Conservation (phyloP, 805 yeast species). For the Maudiozyma barnettii region DNA sequence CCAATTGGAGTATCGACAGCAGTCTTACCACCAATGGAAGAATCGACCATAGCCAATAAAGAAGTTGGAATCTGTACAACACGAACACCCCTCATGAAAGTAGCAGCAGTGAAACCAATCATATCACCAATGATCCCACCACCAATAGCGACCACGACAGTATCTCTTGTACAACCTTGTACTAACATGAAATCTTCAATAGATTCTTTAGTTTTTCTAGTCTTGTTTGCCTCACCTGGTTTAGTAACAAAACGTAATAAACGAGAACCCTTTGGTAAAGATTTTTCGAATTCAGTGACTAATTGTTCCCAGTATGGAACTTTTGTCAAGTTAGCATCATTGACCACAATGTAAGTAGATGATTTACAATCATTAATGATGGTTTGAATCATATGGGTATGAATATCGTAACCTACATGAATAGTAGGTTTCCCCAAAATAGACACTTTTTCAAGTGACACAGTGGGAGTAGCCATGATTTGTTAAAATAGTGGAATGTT, state of each 20-base stretch:
- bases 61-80: slow-evolving; percentile 93
- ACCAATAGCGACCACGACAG: slow-evolving; percentile 88
- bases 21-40: slow-evolving; percentile 96
- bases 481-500: neutral
- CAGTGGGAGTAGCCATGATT: slow-evolving; percentile 4
- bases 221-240: slow-evolving; percentile 91
- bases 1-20: slow-evolving; percentile 96
- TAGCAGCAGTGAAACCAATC: slow-evolving; percentile 98
- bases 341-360: slow-evolving; percentile 85
- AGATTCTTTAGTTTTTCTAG: slow-evolving; percentile 78
- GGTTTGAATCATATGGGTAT: slow-evolving; percentile 61
- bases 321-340: slow-evolving; percentile 70
- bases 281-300: slow-evolving; percentile 33
- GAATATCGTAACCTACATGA: slow-evolving; percentile 82
- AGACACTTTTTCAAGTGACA: slow-evolving; percentile 41
- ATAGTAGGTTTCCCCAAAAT: slow-evolving; percentile 78
- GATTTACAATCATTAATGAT: slow-evolving; percentile 55
- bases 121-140: slow-evolving; percentile 99
- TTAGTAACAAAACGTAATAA: slow-evolving; percentile 64
- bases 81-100: slow-evolving; percentile 96
- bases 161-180: slow-evolving; percentile 91
- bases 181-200: slow-evolving; percentile 81
- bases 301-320: slow-evolving; percentile 52
- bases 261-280: slow-evolving; percentile 47
- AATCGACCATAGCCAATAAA: slow-evolving; percentile 91